Evolutionary conservation across 2,329 filamentous ascomycete species (phyloP), one percentile per base, ranked within the genome.

Genomic region (Hirsutella rhossiliensis): DNA sequence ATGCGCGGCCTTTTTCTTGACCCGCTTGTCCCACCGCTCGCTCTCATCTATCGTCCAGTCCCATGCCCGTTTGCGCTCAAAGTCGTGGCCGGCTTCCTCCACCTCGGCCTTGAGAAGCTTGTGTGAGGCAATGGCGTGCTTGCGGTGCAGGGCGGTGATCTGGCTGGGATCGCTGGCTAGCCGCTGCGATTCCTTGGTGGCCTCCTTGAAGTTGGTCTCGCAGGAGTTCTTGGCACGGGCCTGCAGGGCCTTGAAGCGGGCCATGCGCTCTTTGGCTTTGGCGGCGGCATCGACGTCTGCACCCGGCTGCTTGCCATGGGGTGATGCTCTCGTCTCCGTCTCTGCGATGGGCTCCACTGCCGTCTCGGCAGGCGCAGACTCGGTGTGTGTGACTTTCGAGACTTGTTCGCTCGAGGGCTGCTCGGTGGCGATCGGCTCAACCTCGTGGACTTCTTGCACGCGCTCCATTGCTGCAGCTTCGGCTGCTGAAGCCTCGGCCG

Each of bases 11-110:
- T 88, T 94, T 73, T 94, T 94, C 57, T 83, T 85, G 62, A 94
- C 69, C 29, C 89, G 82, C 67, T 82, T 83, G 63, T 98, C 92
- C 92, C 92, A 98, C 52, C 76, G 79, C 67, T 96, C 92, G 54
- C 80, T 85, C 66, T 98, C 92, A 51, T 98, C 92, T 7, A 90
- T 71, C 1, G 92, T 98, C 86, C 92, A 98, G 67, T 97, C 92
- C 92, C 92, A 98, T 2, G 92, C 92, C 36, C 92, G 82, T 67
- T 97, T 96, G 52, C 92, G 85, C 72, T 98, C 92, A 58, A 97
- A 98, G 62, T 97, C 92, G 44, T 86, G 87, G 30, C 88, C 88
- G 0, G 75, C 71, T 17, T 86, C 87, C 61, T 89, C 86, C 2
- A 88, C 82, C 56, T 96, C 88, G 4, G 88, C 87, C 68, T 95